Percentiles rank a stretch among this genome's conserved stretches.
Conservation (phyloP, 2,329 filamentous ascomycete species). For the Monosporascus sp. region DNA sequence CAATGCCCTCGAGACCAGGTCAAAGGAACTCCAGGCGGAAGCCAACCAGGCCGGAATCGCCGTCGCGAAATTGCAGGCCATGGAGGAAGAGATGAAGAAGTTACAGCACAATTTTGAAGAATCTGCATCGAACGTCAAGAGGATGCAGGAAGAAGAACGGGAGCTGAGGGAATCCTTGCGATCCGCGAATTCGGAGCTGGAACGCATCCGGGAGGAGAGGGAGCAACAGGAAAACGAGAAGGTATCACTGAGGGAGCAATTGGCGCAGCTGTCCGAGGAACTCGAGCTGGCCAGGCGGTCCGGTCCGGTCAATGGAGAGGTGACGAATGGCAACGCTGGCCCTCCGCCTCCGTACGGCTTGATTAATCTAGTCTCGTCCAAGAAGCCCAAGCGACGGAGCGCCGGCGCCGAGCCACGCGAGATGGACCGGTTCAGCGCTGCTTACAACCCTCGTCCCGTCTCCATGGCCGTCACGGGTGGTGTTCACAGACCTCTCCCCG, state of each 20-base stretch:
- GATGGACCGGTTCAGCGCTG: constrained; percentile 81
- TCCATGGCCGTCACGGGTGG: constrained; percentile 83
- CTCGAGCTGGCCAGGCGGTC: constrained; percentile 80
- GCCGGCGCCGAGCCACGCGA: constrained; percentile 82
- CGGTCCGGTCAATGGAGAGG: constrained; percentile 65
- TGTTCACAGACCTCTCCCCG: constrained; percentile 63
- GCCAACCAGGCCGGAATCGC: constrained; percentile 97
- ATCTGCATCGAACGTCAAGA: constrained; percentile 82
- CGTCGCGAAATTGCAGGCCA: constrained; percentile 79
- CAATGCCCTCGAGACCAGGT: constrained; percentile 80
- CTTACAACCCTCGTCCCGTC: constrained; percentile 90
- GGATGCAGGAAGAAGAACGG: constrained; percentile 91
- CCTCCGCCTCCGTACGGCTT: constrained; percentile 65
- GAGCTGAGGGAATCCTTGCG: constrained; percentile 78
- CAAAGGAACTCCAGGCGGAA: constrained; percentile 92
- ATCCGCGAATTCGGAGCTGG: constrained; percentile 73
- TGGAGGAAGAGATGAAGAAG: constrained; percentile 95
- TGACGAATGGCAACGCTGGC: constrained; percentile 57
- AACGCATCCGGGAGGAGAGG: constrained; percentile 69
- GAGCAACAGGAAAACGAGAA: constrained; percentile 81
- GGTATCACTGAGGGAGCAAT: constrained; percentile 75
- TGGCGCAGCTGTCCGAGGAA: constrained; percentile 86
- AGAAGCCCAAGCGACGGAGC: constrained; percentile 94
- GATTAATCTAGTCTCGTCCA: constrained; percentile 94
- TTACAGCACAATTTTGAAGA: constrained; percentile 86